Conservation (phyloP, 441 rosid genomes). For the Melastoma candidum region DNA sequence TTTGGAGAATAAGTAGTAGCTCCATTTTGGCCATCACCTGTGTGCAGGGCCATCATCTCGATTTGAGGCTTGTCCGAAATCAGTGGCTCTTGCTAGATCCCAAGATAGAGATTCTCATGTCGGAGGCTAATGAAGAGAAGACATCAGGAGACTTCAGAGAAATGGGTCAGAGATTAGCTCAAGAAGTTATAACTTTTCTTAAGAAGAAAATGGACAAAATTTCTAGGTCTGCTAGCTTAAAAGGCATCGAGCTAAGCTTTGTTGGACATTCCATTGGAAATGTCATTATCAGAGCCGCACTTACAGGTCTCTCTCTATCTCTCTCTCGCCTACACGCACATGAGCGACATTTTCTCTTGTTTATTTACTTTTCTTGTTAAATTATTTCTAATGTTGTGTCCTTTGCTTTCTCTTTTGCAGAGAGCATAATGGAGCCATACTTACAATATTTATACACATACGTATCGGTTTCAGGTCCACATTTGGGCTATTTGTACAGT, state of each 20-base stretch:
- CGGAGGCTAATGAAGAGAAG: constrained; percentile 77
- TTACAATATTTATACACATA: constrained; percentile 56
- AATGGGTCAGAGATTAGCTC: constrained; percentile 85
- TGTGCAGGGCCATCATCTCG: constrained; percentile 84
- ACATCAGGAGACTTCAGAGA: constrained; percentile 86
- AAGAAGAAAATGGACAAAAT: constrained; percentile 70
- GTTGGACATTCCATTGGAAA: constrained; percentile 97
- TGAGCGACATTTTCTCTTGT: too few species aligned
- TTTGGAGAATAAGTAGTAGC: too few species aligned
- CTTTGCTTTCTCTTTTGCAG: constrained; percentile 29
- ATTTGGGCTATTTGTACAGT: constrained; percentile 88
- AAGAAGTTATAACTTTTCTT: constrained; percentile 69
- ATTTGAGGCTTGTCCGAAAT: constrained; percentile 79
- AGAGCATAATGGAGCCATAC: constrained; percentile 75
- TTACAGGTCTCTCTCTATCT: constrained; percentile 43
- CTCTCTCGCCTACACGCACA: neutral
- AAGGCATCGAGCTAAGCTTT: constrained; percentile 72
- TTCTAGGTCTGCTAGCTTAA: constrained; percentile 44
- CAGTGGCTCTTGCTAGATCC: constrained; percentile 98
- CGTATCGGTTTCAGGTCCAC: constrained; percentile 84
- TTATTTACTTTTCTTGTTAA: too few species aligned
- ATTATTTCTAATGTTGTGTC: neutral
- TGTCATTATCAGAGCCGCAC: constrained; percentile 76
- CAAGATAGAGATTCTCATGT: constrained; percentile 81
- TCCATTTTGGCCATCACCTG: neutral